A percentile compares a stretch with the other conserved stretches of the same genome.
phyloP scores from a whole-genome alignment of 2,329 filamentous ascomycete genomes.

The Scytalidium sp. region DNA sequence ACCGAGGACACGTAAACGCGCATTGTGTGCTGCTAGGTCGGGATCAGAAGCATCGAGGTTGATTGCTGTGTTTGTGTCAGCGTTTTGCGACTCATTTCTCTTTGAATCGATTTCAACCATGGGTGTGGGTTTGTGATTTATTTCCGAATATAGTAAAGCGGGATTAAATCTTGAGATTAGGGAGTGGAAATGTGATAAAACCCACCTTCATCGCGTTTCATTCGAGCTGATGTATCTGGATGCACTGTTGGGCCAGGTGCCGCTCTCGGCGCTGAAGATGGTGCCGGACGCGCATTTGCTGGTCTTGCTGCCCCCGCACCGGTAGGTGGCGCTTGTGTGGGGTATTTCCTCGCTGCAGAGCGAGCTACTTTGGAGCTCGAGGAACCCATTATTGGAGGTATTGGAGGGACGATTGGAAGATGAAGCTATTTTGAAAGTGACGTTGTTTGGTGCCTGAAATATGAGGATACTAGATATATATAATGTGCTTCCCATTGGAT shows the following conservation, averaged over 20 bases:
- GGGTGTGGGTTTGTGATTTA: no score
- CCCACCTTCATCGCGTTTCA: not conserved
- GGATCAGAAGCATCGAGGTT: conserved; percentile 3
- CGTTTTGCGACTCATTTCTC: not conserved
- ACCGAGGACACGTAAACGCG: conserved; percentile 1
- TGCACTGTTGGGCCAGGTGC: not conserved
- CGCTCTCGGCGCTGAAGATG: not conserved
- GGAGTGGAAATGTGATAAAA: not conserved
- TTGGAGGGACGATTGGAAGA: no score
- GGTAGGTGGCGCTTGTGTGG: not conserved
- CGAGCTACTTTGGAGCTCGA: not conserved
- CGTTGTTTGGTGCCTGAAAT: no score
- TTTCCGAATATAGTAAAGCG: no score
- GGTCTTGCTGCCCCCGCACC: not conserved
- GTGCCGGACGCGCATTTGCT: not conserved
- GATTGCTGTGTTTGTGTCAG: not conserved
- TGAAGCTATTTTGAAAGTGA: no score
- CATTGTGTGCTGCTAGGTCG: conserved; percentile 1
- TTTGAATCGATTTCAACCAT: not conserved
- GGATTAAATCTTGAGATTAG: no score
- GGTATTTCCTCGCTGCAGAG: not conserved
- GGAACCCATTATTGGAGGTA: not conserved
- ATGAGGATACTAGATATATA: no score
- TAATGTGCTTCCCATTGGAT: no score
- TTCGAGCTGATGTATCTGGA: not conserved